phyloP scores from a whole-genome alignment of 306 rosid species.

The Cucurbita argyrosperma region DNA sequence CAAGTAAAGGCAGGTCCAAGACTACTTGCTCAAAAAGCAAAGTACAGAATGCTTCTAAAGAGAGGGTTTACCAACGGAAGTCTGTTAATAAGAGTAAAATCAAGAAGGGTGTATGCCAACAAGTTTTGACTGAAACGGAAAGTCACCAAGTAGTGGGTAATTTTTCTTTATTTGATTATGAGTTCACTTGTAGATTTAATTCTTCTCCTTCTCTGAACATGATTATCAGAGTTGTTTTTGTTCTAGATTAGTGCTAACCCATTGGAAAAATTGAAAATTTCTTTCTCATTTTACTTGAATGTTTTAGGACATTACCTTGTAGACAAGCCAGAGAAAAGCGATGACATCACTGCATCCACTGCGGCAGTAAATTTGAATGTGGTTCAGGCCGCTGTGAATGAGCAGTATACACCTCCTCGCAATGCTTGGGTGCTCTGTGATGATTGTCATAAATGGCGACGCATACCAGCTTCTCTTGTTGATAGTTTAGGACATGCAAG shows the following conservation, averaged over 20 bases:
- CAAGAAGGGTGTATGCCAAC: slow-evolving; percentile 24
- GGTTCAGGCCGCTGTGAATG: slow-evolving; percentile 28
- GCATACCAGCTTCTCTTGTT: slow-evolving; percentile 75
- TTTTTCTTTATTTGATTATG: slow-evolving; percentile 2
- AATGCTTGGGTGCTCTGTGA: slow-evolving; percentile 98
- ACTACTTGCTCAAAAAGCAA: slow-evolving; percentile 32
- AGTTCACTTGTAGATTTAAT: background rate
- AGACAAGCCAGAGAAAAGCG: slow-evolving; percentile 26
- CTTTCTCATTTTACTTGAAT: slow-evolving; percentile 15
- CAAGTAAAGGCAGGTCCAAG: slow-evolving; percentile 32
- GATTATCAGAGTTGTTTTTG: background rate
- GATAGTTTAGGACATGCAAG: slow-evolving; percentile 63
- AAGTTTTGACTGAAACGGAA: slow-evolving; percentile 23
- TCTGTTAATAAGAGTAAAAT: slow-evolving; percentile 33
- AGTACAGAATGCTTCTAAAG: slow-evolving; percentile 28
- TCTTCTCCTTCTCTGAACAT: slow-evolving; percentile 7
- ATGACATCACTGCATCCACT: slow-evolving; percentile 17
- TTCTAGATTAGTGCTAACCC: background rate
- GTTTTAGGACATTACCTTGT: slow-evolving; percentile 27
- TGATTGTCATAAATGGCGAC: slow-evolving; percentile 93
- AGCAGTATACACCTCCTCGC: slow-evolving; percentile 36
- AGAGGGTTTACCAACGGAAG: slow-evolving; percentile 33
- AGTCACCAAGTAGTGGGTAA: slow-evolving; percentile 44
- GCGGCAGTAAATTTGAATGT: slow-evolving; percentile 20
- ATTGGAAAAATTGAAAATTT: slow-evolving; percentile 2